These are phyloP conservation scores for Hanseniaspora taiwanica DNA, from an alignment of 805 yeast genomes.

Conservation along the genomic window DNA sequence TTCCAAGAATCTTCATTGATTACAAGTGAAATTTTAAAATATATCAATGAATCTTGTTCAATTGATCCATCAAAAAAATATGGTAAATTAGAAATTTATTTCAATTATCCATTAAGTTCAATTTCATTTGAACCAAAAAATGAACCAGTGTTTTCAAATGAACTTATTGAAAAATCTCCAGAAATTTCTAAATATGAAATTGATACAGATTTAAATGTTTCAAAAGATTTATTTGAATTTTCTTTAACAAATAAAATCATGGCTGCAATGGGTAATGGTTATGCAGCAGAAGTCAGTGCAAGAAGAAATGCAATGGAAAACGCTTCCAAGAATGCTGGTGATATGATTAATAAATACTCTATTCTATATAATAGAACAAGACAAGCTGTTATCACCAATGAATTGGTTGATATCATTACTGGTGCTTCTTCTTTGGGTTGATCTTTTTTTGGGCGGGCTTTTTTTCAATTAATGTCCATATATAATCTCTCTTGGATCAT, in stretches of 20 bases:
- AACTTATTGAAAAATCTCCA: conserved; percentile 70
- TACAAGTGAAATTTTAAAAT: conserved; percentile 65
- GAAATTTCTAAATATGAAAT: conserved; percentile 73
- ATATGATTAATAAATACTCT: conserved; percentile 92
- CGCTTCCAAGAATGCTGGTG: conserved; percentile 99
- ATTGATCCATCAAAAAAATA: conserved; percentile 27
- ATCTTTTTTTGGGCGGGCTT: conserved; percentile 6
- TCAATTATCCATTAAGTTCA: conserved; percentile 78
- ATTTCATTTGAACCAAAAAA: conserved; percentile 80
- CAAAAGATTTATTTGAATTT: conserved; percentile 71
- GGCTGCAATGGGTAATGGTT: conserved; percentile 93
- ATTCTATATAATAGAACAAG: conserved; percentile 98
- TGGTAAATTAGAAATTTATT: conserved; percentile 66
- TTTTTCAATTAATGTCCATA: conserved; percentile 1
- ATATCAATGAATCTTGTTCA: conserved; percentile 15
- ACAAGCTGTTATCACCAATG: conserved; percentile 98
- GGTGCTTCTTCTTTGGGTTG: conserved; percentile 98
- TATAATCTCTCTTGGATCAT: too few species aligned
- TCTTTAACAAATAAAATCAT: conserved; percentile 80
- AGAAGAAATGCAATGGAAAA: conserved; percentile 99
- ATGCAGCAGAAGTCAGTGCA: conserved; percentile 94
- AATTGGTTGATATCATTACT: conserved; percentile 97
- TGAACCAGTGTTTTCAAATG: conserved; percentile 53
- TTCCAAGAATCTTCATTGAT: conserved; percentile 82
- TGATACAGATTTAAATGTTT: conserved; percentile 53